Base-by-base conservation (phyloP, 208 protist species). In the Leishmania gerbilli region DNA sequence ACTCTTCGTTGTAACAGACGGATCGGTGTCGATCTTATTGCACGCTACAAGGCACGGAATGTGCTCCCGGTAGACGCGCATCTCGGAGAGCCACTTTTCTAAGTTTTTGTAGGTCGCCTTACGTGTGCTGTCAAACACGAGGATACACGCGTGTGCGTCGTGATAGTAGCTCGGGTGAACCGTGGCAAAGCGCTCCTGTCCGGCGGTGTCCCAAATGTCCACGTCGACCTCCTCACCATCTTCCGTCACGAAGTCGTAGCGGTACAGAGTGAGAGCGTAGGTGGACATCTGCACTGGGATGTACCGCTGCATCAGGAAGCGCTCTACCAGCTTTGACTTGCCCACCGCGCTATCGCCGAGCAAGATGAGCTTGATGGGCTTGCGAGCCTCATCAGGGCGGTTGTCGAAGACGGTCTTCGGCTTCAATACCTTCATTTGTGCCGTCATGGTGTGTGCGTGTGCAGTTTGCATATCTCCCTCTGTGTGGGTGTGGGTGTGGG, bases 151-250 rank as follows among this genome's bases (percentile, higher is more conserved):
- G 81, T 99, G 96, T 15, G 98, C 96, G 62, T 94, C 89, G 89
- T 98, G 92, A 87, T 99, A 99, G 86, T 99, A 99, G n/a, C 95
- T 95, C 1, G 95, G 96, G 84, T 99, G 98, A 89, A 99, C 96
- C 42, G 90, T 96, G 71, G 95, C 88, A 71, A 98, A 98, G 51
- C 97, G 91, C 83, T 99, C 96, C 85, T 98, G 96, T 2, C 96
- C 96, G 15, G 97, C 97, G 11, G 96, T 99, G 84, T 98, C 96
- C 96, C 95, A 98, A 62, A 98, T 92, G 68, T 98, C 94, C 80
- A 98, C 84, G 79, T 98, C 89, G 34, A 96, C 86, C 40, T 81
- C 88, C 83, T 97, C 89, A 27, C 88, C 93, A 31, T 92, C 87
- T 62, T 92, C 87, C 42, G 84, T 87, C 56, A 90, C 77, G 84